Evolutionary conservation across 1,139 yeast species (phyloP).

Genomic region (Scheffersomyces cryptocercus): DNA sequence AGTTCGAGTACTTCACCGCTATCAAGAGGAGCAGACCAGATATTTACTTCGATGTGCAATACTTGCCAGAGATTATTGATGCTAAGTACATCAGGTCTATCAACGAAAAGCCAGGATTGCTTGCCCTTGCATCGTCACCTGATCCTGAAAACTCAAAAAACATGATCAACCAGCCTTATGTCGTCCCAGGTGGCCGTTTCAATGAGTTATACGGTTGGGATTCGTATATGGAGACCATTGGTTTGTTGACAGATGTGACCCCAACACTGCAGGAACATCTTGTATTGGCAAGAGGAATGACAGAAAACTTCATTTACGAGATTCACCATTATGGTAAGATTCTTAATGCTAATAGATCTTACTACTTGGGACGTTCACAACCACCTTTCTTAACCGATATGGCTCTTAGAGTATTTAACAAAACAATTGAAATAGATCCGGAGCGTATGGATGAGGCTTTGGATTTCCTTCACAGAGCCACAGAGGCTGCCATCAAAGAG

Average conservation of each 20-base stretch:
- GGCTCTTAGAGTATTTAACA: conserved; percentile 71
- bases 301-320: conserved; percentile 88
- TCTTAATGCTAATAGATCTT: conserved; percentile 90
- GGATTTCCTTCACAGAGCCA: conserved; percentile 65
- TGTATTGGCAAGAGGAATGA: conserved; percentile 81
- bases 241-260: conserved; percentile 69
- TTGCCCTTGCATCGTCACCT: conserved; percentile 72
- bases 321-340: conserved; percentile 90
- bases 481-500: conserved; percentile 82
- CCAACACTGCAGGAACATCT: conserved; percentile 44
- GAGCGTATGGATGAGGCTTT: conserved; percentile 39
- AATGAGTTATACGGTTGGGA: conserved; percentile 99
- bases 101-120: conserved; percentile 81
- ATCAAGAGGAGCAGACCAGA: conserved; percentile 59
- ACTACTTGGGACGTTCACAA: conserved; percentile 89
- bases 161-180: conserved; percentile 76
- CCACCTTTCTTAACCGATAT: conserved; percentile 98
- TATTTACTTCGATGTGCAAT: conserved; percentile 71
- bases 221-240: conserved; percentile 89
- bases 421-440: conserved; percentile 48
- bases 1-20: conserved; percentile 64
- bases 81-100: conserved; percentile 73
- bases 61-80: conserved; percentile 62
- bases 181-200: conserved; percentile 97
- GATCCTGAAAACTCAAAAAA: conserved; percentile 51